Evolutionary conservation across 768 basidiomycete genomes (phyloP), one percentile per base, ranked within the genome.

Genomic region (Suillus spraguei): DNA sequence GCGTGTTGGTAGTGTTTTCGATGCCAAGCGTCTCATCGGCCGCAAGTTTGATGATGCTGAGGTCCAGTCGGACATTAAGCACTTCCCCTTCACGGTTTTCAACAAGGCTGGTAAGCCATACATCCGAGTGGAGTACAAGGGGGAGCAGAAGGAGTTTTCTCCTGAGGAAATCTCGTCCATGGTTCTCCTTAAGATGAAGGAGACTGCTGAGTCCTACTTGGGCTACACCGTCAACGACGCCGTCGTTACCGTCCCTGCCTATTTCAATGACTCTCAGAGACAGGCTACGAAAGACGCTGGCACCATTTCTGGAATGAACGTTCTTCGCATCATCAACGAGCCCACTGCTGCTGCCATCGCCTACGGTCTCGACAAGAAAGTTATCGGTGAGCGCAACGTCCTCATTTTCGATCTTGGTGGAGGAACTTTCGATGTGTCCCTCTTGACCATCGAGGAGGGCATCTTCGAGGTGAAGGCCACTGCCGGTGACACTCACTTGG

Each of bases 261-360:
- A 98, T 84, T 98, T 98, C 85, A 99, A 99, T 78, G 95, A 99
- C 82, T 96, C 97, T 32, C 97, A 99, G 76, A 92, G 97, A 75
- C 95, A 97, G 73, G 97, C 97, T 24, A 99, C 97, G 71, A 99
- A 97, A 83, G 97, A 99, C 73, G 95, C 97, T 42, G 97, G 97
- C 70, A 87, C 87, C 65, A 98, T 99, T 71, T 86, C 95, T 22
- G 97, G 97, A 66, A 80, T 99, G 68, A 95, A 97, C 75, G 92
- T 98, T 65, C 92, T 97, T 72, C 95, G 97, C 81, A 97, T 98
- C 78, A 97, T 98, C 82, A 98, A 98, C 81, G 97, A 99, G 79
- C 95, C 97, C 44, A 99, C 97, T 54, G 97, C 97, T 46, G 97
- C 97, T 60, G 96, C 96, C 67, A 98, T 98, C 72, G 96, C 96